Conservation (phyloP, 2,329 filamentous ascomycete genomes). For the Penicillium sclerotigenum region DNA sequence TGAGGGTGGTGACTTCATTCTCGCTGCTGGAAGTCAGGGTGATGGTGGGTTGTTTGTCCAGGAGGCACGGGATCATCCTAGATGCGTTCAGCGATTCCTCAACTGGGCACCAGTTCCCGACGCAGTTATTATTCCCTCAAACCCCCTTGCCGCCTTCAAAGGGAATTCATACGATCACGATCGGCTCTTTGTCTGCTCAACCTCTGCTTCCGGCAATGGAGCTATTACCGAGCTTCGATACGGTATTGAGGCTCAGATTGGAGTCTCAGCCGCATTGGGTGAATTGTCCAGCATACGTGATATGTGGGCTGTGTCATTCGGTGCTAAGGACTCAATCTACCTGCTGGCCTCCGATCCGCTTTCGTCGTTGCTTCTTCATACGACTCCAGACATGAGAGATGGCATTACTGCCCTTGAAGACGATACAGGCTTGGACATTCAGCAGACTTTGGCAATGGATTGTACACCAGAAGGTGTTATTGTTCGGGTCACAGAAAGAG, state of each 20-base stretch:
- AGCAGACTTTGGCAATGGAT: constrained; percentile 46
- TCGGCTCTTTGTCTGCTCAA: constrained; percentile 64
- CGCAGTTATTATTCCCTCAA: constrained; percentile 32
- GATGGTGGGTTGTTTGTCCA: constrained; percentile 74
- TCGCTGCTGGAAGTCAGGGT: constrained; percentile 74
- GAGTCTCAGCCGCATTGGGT: constrained; percentile 42
- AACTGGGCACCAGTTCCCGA: constrained; percentile 59
- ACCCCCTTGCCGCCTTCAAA: constrained; percentile 12
- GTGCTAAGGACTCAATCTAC: constrained; percentile 31
- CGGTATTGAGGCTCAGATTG: constrained; percentile 67
- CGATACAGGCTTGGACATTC: constrained; percentile 40
- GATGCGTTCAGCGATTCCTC: constrained; percentile 59
- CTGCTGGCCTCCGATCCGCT: constrained; percentile 44
- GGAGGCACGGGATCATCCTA: constrained; percentile 54
- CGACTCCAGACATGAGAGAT: constrained; percentile 38
- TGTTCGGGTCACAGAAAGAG: constrained; percentile 43
- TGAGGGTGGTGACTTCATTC: constrained; percentile 69
- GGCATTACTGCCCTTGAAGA: constrained; percentile 40
- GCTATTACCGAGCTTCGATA: constrained; percentile 66
- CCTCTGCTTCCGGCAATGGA: constrained; percentile 58
- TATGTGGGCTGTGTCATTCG: constrained; percentile 45
- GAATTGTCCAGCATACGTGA: constrained; percentile 41
- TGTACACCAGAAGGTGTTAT: constrained; percentile 35
- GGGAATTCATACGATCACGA: constrained; percentile 43
- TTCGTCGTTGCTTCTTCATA: constrained; percentile 38